These are phyloP conservation scores for Blastobotrys arbuscula DNA, from an alignment of 1,139 yeast species.

Conservation along the genomic window DNA sequence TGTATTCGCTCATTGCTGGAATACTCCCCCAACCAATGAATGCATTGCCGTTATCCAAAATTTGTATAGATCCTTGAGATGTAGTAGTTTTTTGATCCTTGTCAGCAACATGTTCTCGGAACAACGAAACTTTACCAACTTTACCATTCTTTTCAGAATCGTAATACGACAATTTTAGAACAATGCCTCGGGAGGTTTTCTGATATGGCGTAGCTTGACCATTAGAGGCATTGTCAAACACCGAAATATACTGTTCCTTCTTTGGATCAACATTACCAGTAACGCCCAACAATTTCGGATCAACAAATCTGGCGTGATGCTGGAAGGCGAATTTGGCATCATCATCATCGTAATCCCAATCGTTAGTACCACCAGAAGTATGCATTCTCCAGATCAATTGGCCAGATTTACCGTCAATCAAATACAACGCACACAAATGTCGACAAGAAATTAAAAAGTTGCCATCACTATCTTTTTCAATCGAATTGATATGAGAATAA, in stretches of 20 bases:
- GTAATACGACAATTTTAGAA: conserved; percentile 4
- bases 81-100: not conserved
- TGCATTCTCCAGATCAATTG: conserved; percentile 33
- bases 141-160: not conserved
- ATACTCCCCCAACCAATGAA: conserved; percentile 41
- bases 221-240: conserved; percentile 7
- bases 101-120: conserved; percentile 1
- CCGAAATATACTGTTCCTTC: conserved; percentile 1
- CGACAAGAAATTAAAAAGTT: conserved; percentile 38
- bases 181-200: conserved; percentile 5
- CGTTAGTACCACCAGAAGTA: not conserved
- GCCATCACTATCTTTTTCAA: conserved; percentile 39
- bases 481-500: conserved; percentile 41
- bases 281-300: conserved; percentile 1
- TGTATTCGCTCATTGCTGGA: conserved; percentile 39
- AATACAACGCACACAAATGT: conserved; percentile 37
- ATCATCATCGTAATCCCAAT: conserved; percentile 3
- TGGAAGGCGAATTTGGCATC: conserved; percentile 8
- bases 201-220: not conserved
- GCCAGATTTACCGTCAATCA: conserved; percentile 37
- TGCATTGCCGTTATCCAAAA: conserved; percentile 37
- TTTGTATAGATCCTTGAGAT: conserved; percentile 40
- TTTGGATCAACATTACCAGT: not conserved
- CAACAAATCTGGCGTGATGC: conserved; percentile 12
- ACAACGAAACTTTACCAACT: conserved; percentile 6